Evolutionary conservation across 306 rosid genomes (phyloP), one percentile per base, ranked within the genome.

Genomic region (Casuarina equisetifolia): DNA sequence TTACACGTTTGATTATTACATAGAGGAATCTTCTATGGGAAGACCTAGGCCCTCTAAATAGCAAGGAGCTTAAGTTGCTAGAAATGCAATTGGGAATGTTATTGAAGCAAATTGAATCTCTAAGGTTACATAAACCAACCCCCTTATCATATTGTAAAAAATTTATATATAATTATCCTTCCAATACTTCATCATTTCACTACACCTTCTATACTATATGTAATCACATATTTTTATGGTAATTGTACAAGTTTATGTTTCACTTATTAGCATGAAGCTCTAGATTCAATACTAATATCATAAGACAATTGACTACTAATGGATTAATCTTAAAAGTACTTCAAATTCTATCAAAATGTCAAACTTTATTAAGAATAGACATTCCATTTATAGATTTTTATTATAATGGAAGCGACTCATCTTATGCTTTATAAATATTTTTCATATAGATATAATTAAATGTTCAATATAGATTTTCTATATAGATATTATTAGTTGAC

Each of bases 81-180:
- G 98, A 96, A 83, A 96, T 93, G 83, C 99, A 96, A 86, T 89
- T 96, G 54, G 98, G 91, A 76, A 83, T 91, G 70, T 91, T 98
- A 72, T 85, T 96, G 82, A 91, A 91, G 86, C 99, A 88, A 78
- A 92, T 96, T 53, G 87, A 97, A 91, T 91, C 97, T 25, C 90
- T 92, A 70, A 83, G 99, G 99, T 97, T 92, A 90, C 50, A 25
- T 3, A 9, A n/a, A 2, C 70, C 75, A 74, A 71, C 55, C 12
- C 13, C 10, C 48, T 40, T 17, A 40, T 20, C 70, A 66, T 17
- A 66, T 66, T 38, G 40, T 66, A 40, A 39, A 16, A 49, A 17
- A 39, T 64, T 64, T 15, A 48, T 19, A 58, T 51, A 10, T 25
- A 58, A 58, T 58, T 57, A 57, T 25, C 32, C 3, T 11, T 57